Evolutionary conservation across 2,329 filamentous ascomycete genomes (phyloP), one percentile per base, ranked within the genome.

Genomic region (Cordyceps farinosa): DNA sequence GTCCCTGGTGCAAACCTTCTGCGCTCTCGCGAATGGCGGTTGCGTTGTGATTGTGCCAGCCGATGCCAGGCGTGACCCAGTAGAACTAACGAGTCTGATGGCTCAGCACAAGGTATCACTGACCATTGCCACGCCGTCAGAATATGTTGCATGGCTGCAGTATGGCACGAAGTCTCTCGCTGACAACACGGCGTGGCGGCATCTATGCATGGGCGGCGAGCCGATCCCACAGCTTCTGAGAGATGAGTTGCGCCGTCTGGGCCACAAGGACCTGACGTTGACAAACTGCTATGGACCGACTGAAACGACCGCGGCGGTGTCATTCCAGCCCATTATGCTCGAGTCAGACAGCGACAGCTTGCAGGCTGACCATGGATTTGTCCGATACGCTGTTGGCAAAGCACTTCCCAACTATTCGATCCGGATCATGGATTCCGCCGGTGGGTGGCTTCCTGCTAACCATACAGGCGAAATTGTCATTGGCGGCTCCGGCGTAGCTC

Each of bases 391-490:
- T 6, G 47, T 30, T 1, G 66, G 67, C 0, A 44, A 15, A 5
- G 2, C 64, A 0, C 40, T 65, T 2, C 66, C 66, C 2, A 74
- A 73, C 64, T 67, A 72, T 1, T 68, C 73, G 2, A 65, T 76
- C 1, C 79, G 79, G 59, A 72, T 82, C 4, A 68, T 81, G 2
- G 75, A 79, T 59, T 50, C 66, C 3, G 50, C 69, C 1, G 61
- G 68, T 38, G 63, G 73, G 17, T 70, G 74, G 1, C 70, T 78
- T 3, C 77, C 80, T 0, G 57, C 71, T 5, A 79, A 80, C 0
- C 62, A 74, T 13, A 27, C 63, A 1, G 73, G 73, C 2, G 72
- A 75, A 64, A 63, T 75, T 45, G 70, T 66, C 15, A 69, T 75
- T 40, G 73, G 71, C 17, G 74, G 73, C 0, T 66, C 65, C 1